These are phyloP conservation scores for Acanthamoeba lenticulata DNA, from an alignment of 208 protist species.

Conservation along the genomic window DNA sequence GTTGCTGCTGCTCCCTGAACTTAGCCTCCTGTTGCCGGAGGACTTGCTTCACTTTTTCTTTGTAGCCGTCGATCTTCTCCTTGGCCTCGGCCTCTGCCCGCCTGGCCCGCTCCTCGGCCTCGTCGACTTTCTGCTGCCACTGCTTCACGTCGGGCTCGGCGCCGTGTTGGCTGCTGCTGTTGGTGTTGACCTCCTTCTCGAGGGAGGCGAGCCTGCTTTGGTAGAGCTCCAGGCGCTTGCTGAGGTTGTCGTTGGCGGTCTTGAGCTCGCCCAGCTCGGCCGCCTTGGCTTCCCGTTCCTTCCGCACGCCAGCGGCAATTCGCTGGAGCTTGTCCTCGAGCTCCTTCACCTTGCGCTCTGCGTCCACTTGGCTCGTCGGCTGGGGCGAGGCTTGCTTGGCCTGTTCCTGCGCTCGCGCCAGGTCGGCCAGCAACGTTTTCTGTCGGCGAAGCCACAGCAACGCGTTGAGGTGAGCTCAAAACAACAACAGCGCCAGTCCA, in stretches of 20 bases:
- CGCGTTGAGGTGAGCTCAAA: not conserved
- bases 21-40: constrained; percentile 6
- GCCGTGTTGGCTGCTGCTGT: not conserved
- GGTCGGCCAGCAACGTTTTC: not conserved
- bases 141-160: not conserved
- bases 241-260: not conserved
- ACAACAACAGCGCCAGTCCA: not conserved
- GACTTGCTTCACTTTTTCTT: not conserved
- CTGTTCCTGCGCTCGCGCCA: not conserved
- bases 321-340: not conserved
- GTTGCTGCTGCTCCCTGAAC: not conserved
- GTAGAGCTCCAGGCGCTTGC: not conserved
- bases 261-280: not conserved
- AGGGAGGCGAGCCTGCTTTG: not conserved
- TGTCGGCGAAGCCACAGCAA: too few relatives aligned
- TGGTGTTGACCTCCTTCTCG: not conserved
- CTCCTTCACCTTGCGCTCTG: constrained; percentile 9
- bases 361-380: not conserved
- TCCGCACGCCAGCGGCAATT: not conserved
- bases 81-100: not conserved
- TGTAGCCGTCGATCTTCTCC: constrained; percentile 5
- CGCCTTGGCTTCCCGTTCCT: not conserved
- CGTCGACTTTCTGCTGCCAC: not conserved
- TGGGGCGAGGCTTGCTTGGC: not conserved
- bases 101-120: not conserved